phyloP scores from a whole-genome alignment of 805 yeast species.

The Saturnispora serradocipensis region DNA sequence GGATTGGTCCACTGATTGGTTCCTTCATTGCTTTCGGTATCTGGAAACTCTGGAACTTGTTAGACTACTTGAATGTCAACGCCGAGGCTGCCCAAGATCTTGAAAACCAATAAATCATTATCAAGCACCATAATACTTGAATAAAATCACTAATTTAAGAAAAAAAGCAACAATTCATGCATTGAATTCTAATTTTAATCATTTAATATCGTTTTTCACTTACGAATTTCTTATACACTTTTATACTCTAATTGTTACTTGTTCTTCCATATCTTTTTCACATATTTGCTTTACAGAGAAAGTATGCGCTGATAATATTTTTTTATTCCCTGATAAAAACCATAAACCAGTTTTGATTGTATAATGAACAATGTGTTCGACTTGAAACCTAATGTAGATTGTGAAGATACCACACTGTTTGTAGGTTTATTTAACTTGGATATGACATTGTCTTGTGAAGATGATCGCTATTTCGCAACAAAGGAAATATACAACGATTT shows the following conservation, averaged over 20 bases:
- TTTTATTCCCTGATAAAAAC: background rate
- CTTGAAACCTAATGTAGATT: background rate
- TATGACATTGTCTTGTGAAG: background rate
- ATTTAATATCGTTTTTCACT: background rate
- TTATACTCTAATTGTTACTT: background rate
- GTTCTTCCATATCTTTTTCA: background rate
- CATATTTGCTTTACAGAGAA: background rate
- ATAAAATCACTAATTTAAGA: too few relatives aligned
- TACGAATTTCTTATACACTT: background rate
- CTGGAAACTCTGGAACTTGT: constrained; percentile 54
- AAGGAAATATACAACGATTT: background rate
- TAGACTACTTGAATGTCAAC: background rate
- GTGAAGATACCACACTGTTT: background rate
- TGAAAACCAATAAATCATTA: background rate
- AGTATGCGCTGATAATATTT: background rate
- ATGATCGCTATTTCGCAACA: background rate
- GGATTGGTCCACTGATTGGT: constrained; percentile 83
- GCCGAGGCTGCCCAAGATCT: background rate
- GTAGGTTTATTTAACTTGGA: constrained; percentile 1
- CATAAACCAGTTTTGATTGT: too few relatives aligned
- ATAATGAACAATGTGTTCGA: background rate
- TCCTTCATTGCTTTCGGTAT: constrained; percentile 54
- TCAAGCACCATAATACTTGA: background rate
- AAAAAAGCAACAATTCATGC: background rate
- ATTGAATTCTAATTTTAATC: background rate